Evolutionary conservation across 305 asterid genomes (phyloP), one percentile per base, ranked within the genome.

Genomic region (Petunia hybrid): DNA sequence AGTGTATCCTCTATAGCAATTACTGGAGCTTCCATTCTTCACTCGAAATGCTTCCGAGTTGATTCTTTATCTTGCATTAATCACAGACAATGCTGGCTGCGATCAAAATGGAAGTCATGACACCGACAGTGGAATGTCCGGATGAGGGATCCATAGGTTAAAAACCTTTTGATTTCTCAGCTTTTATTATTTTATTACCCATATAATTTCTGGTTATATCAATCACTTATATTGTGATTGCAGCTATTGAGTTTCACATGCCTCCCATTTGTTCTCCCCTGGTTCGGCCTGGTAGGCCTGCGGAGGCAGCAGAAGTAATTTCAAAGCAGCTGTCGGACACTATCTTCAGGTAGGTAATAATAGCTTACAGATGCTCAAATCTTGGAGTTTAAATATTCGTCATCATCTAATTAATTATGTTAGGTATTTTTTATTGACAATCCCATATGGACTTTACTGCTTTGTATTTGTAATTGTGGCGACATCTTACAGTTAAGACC

Each of bases 181-280:
- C 82, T 63, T 68, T 12, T 62, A 9, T 60, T 61, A 65, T 39
- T 48, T 8, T 8, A 42, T 61, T 10, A 5, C 71, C 35, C 31
- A 61, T 81, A 36, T 76, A 22, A 41, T 81, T 59, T 38, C 38
- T 57, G 48, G 10, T 61, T 80, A 36, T 83, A 35, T 22, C 40
- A 40, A 67, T 53, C 9, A 4, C 55, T 81, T 76, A 48, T 78
- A 74, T 59, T 14, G 8, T 80, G 48, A 73, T 81, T 88, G 36
- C 94, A 95, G 99, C 93, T 70, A 81, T 96, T 82, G 99, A 96
- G 63, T 96, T 92, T 83, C 94, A 96, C 84, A 94, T 96, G 99
- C 99, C 99, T 84, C 93, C 98, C 31, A 93, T 96, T 84, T 96
- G 99, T 87, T 96, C 99, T 84, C 97, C 99, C 51, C 88, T 91